Conservation (phyloP, 2,329 filamentous ascomycete genomes). For the Madurella mycetomatis region DNA sequence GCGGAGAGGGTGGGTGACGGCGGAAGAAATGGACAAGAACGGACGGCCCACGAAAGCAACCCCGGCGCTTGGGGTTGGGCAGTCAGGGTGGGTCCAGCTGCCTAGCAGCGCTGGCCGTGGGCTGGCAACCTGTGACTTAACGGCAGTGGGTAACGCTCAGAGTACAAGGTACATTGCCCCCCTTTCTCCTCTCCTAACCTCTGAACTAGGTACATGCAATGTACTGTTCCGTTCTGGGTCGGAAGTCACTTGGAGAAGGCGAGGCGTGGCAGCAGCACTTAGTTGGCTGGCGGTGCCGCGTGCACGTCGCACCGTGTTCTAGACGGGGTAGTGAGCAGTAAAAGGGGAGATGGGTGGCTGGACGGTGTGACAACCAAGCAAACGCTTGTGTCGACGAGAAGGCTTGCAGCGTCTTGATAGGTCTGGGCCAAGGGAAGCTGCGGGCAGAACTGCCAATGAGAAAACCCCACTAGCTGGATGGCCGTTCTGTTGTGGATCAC, state of each 20-base stretch:
- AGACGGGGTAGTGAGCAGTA: background rate
- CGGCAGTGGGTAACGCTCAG: slow-evolving; percentile 23
- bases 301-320: slow-evolving; percentile 15
- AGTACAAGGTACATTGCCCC: background rate
- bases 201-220: background rate
- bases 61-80: slow-evolving; percentile 26
- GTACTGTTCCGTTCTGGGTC: background rate
- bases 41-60: slow-evolving; percentile 15
- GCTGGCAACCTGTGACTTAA: slow-evolving; percentile 14
- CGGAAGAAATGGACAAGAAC: slow-evolving; percentile 27
- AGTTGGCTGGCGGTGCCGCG: slow-evolving; percentile 29
- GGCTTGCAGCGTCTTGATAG: background rate
- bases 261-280: slow-evolving; percentile 30
- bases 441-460: too few species aligned
- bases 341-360: background rate
- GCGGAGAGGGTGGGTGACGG: slow-evolving; percentile 26
- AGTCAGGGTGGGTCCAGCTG: slow-evolving; percentile 18
- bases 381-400: background rate
- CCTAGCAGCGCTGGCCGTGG: slow-evolving; percentile 13
- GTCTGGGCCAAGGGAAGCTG: too few species aligned
- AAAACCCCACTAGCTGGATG: background rate
- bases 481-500: background rate
- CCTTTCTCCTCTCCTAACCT: slow-evolving; percentile 16
- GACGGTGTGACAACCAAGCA: slow-evolving; percentile 11
- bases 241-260: slow-evolving; percentile 17